Evolutionary conservation across 2,329 filamentous ascomycete genomes (phyloP).

Genomic region (Pseudonectria foliicola): DNA sequence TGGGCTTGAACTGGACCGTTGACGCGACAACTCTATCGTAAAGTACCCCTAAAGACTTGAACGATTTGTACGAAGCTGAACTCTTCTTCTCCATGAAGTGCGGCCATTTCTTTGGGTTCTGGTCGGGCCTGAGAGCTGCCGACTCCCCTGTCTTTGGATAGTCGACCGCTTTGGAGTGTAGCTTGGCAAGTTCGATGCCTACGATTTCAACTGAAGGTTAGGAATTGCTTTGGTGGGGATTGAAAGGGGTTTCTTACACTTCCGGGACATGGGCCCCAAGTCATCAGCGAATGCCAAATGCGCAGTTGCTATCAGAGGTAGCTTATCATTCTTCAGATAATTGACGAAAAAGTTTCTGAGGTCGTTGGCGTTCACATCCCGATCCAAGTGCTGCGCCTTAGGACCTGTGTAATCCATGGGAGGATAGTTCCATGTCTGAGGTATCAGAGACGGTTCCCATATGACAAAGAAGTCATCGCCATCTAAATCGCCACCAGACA

Average conservation of each 20-base stretch:
- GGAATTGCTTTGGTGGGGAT: neutral
- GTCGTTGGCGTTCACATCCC: constrained; percentile 63
- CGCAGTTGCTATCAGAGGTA: constrained; percentile 71
- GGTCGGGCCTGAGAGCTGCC: constrained; percentile 55
- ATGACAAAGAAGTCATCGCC: constrained; percentile 94
- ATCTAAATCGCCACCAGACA: constrained; percentile 90
- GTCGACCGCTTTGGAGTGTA: constrained; percentile 91
- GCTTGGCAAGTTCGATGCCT: constrained; percentile 62
- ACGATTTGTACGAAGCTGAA: constrained; percentile 62
- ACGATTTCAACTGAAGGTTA: constrained; percentile 3
- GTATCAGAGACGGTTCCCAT: constrained; percentile 75
- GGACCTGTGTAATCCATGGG: constrained; percentile 71
- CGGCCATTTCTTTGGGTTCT: constrained; percentile 62
- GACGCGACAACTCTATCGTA: constrained; percentile 62
- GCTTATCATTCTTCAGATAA: constrained; percentile 85
- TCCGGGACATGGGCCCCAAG: constrained; percentile 57
- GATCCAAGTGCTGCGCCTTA: constrained; percentile 46
- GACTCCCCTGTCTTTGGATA: constrained; percentile 85
- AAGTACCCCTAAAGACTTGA: constrained; percentile 67
- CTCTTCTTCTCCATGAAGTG: constrained; percentile 77
- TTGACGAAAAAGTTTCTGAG: constrained; percentile 80
- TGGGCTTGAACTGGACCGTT: constrained; percentile 61
- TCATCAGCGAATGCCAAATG: constrained; percentile 74
- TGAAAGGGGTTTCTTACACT: constrained; percentile 48
- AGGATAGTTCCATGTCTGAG: constrained; percentile 58